Evolutionary conservation across 2,329 filamentous ascomycete genomes (phyloP).

Genomic region (Trichoderma sp.): DNA sequence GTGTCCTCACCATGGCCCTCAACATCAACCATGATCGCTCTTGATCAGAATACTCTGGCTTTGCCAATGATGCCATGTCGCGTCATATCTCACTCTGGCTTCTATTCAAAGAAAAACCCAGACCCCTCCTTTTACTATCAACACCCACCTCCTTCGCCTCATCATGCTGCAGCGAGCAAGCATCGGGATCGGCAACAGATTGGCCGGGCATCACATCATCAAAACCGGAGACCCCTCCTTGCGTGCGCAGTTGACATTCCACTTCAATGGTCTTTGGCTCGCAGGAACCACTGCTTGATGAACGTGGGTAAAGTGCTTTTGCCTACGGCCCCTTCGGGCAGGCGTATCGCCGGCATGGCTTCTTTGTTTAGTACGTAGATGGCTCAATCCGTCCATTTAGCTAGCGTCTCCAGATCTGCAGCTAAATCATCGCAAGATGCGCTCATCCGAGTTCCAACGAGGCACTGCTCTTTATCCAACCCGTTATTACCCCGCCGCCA

Average conservation of each 20-base stretch:
- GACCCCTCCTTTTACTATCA: constrained; percentile 14
- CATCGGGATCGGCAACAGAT: background rate
- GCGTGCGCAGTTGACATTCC: constrained; percentile 7
- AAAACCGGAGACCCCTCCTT: background rate
- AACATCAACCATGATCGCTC: background rate
- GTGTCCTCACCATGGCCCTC: background rate
- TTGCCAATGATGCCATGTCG: background rate
- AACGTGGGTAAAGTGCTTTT: background rate
- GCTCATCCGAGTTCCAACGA: background rate
- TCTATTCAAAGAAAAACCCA: background rate
- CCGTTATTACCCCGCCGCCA: constrained; percentile 15
- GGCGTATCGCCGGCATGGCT: background rate
- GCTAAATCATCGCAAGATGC: constrained; percentile 3
- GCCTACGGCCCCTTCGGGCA: background rate
- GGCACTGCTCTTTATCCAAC: background rate
- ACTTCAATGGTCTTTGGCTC: background rate
- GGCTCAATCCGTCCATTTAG: constrained; percentile 2
- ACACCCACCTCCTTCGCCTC: constrained; percentile 1
- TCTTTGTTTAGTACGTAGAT: background rate
- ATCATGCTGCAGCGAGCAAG: background rate
- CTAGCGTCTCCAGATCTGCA: constrained; percentile 18
- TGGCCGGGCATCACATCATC: background rate
- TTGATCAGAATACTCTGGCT: background rate
- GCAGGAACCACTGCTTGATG: background rate
- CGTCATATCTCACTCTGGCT: constrained; percentile 5